A percentile compares a stretch with the other conserved stretches of the same genome.
Evolutionary conservation across 2,329 filamentous ascomycete species (phyloP).

Genomic region (Cercospora canescens): DNA sequence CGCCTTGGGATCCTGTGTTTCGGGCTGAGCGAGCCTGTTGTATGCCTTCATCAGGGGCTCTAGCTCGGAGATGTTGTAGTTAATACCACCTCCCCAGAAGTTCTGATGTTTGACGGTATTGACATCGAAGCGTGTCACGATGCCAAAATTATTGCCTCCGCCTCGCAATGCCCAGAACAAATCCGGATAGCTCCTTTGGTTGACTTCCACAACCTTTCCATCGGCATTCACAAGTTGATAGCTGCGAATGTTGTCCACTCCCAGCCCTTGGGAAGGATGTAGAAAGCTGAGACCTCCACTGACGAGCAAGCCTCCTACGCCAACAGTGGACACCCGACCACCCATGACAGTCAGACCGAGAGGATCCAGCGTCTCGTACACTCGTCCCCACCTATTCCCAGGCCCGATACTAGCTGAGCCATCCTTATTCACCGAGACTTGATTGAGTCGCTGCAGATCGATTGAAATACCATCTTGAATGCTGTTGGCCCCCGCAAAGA

Average conservation of each 20-base stretch:
- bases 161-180: slow-evolving; percentile 29
- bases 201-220: slow-evolving; percentile 28
- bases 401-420: slow-evolving; percentile 6
- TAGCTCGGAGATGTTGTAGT: slow-evolving; percentile 7
- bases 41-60: slow-evolving; percentile 3
- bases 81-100: slow-evolving; percentile 23
- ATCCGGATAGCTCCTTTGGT: slow-evolving; percentile 24
- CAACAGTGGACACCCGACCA: slow-evolving; percentile 29
- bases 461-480: slow-evolving; percentile 31
- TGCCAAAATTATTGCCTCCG: slow-evolving; percentile 34
- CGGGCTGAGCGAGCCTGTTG: not conserved
- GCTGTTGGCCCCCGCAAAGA: slow-evolving; percentile 28
- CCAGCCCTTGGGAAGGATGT: slow-evolving; percentile 29
- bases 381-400: slow-evolving; percentile 13
- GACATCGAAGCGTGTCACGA: slow-evolving; percentile 32
- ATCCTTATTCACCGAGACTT: slow-evolving; percentile 5
- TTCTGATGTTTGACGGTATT: slow-evolving; percentile 21
- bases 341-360: slow-evolving; percentile 25
- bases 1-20: slow-evolving; percentile 9
- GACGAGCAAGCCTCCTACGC: slow-evolving; percentile 31
- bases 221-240: slow-evolving; percentile 32
- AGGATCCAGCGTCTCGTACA: slow-evolving; percentile 23
- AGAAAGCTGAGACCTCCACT: slow-evolving; percentile 37
- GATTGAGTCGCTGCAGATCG: slow-evolving; percentile 25
- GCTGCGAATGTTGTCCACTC: slow-evolving; percentile 32